phyloP scores from a whole-genome alignment of 78 protist genomes.

The Dictyostelium firmibasis region DNA sequence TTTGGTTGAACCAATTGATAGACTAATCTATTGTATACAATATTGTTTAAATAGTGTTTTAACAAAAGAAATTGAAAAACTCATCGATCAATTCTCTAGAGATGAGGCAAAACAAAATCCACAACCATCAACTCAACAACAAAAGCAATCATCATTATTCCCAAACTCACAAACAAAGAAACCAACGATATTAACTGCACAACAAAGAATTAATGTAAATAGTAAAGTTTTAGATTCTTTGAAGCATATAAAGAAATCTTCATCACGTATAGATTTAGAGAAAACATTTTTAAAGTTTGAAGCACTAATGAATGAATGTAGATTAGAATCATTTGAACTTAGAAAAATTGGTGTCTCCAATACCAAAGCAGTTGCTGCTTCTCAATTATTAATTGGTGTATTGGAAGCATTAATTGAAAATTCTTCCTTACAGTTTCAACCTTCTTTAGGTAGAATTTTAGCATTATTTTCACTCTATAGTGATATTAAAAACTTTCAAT shows the following conservation, averaged over 20 bases:
- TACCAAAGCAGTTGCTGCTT: not conserved
- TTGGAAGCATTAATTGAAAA: slow-evolving; percentile 57
- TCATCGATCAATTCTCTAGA: not conserved
- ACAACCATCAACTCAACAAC: not conserved
- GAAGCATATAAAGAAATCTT: not conserved
- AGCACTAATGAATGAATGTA: not conserved
- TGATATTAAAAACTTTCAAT: not conserved
- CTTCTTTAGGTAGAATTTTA: not conserved
- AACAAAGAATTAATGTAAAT: not conserved
- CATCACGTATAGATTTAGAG: not conserved
- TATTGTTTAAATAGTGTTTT: slow-evolving; percentile 2
- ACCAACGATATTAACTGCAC: not conserved
- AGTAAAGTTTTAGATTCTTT: not conserved
- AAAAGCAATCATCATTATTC: not conserved
- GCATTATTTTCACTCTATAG: not conserved
- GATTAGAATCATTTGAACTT: not conserved
- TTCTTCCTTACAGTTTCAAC: not conserved
- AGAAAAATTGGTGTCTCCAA: not conserved
- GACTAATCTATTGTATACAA: slow-evolving; percentile 42
- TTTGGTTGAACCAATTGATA: slow-evolving; percentile 51
- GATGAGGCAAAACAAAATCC: not conserved
- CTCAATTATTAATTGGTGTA: slow-evolving; percentile 9
- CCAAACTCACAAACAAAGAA: not conserved
- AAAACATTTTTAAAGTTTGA: not conserved
- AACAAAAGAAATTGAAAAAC: not conserved